These are phyloP conservation scores for Arctium minus DNA, from an alignment of 129 eudicot genomes.

Conservation along the genomic window DNA sequence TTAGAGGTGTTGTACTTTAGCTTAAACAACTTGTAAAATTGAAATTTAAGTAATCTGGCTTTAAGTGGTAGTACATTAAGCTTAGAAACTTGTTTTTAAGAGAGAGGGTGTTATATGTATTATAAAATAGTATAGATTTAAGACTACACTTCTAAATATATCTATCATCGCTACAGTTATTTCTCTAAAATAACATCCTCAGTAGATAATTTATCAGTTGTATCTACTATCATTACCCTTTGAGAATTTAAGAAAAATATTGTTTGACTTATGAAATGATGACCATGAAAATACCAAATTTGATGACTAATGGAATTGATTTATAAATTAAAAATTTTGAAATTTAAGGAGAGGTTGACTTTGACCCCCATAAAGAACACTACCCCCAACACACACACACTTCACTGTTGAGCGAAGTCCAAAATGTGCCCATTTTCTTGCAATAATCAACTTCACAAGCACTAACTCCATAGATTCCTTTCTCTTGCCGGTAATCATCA, in stretches of 20 bases:
- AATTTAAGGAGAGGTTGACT: not conserved
- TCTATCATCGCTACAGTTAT: no score
- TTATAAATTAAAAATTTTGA: not conserved
- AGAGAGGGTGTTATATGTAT: no score
- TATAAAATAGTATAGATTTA: no score
- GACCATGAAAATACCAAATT: not conserved
- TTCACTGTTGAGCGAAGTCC: conserved; percentile 4
- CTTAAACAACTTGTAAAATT: no score
- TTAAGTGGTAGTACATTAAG: no score
- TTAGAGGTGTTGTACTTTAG: no score
- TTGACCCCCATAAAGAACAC: not conserved
- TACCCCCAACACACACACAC: not conserved
- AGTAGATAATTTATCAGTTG: no score
- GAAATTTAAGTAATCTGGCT: no score
- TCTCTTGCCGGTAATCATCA: conserved; percentile 3
- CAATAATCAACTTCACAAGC: conserved; percentile 10
- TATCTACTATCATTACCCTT: not conserved
- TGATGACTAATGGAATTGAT: not conserved
- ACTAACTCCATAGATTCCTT: conserved; percentile 8
- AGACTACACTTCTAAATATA: no score
- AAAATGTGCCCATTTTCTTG: conserved; percentile 10
- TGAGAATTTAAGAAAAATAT: not conserved
- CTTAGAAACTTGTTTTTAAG: no score
- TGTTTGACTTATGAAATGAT: not conserved
- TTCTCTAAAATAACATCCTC: no score